phyloP scores from a whole-genome alignment of 495 filamentous ascomycete species.

The Daldinia decipiens region DNA sequence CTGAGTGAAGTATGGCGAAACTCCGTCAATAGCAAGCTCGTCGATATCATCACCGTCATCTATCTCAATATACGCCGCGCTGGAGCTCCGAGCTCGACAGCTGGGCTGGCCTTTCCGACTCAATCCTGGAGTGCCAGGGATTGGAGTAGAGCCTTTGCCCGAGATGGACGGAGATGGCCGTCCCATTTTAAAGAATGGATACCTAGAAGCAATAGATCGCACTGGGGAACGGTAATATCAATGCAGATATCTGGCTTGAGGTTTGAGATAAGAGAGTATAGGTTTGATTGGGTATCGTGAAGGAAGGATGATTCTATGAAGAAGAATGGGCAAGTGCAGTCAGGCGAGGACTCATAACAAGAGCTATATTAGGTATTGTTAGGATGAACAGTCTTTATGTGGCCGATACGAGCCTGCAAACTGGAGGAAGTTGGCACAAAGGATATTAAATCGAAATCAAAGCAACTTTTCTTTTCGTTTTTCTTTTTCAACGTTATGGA shows the following conservation, averaged over 20 bases:
- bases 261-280: neutral
- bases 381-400: neutral
- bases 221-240: neutral
- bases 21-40: constrained; percentile 44
- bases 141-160: constrained; percentile 26
- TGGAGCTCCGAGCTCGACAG: constrained; percentile 22
- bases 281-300: neutral
- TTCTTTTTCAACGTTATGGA: constrained; percentile 25
- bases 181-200: constrained; percentile 28
- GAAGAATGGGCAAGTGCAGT: neutral
- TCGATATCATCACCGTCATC: constrained; percentile 47
- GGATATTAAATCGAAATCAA: constrained; percentile 3
- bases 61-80: constrained; percentile 38
- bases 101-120: constrained; percentile 23
- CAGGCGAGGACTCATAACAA: neutral
- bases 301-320: neutral
- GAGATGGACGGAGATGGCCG: constrained; percentile 20
- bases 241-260: neutral
- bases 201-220: neutral
- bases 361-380: neutral
- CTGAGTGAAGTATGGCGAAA: constrained; percentile 59
- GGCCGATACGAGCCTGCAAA: neutral
- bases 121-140: constrained; percentile 34
- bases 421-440: neutral
- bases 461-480: constrained; percentile 24